These are phyloP conservation scores for Aristolochia contorta DNA, from an alignment of 164 flowering plant genomes.

Conservation along the genomic window DNA sequence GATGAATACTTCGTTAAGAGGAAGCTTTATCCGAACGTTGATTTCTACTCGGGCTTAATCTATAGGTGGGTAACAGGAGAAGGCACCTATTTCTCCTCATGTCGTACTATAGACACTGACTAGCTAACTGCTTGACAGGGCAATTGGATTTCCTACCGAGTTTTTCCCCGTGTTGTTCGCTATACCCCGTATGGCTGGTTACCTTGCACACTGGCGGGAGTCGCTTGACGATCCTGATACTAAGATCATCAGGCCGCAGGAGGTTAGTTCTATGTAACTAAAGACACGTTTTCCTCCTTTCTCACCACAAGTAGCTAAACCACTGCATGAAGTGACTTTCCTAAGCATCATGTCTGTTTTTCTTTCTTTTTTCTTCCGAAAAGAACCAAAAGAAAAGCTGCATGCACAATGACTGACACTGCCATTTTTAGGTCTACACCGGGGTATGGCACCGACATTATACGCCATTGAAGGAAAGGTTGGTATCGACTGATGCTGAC, in stretches of 20 bases:
- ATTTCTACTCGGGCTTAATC: conserved; percentile 97
- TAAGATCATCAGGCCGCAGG: conserved; percentile 93
- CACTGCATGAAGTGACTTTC: too few relatives aligned
- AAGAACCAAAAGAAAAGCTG: too few relatives aligned
- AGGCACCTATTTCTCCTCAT: not conserved
- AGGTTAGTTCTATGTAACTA: conserved; percentile 37
- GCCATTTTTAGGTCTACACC: conserved; percentile 38
- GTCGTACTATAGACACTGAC: conserved; percentile 1
- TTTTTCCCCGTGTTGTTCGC: conserved; percentile 95
- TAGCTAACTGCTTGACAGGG: conserved; percentile 36
- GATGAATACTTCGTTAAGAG: conserved; percentile 92
- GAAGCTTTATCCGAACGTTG: conserved; percentile 97
- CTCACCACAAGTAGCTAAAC: too few relatives aligned
- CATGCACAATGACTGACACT: too few relatives aligned
- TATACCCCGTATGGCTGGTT: conserved; percentile 98
- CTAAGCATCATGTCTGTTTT: too few relatives aligned
- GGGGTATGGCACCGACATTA: conserved; percentile 70
- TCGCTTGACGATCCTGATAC: conserved; percentile 99
- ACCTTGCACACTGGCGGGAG: conserved; percentile 90
- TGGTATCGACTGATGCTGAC: conserved; percentile 26
- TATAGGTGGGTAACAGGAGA: conserved; percentile 45
- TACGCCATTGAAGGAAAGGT: conserved; percentile 39
- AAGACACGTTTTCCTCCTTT: too few relatives aligned
- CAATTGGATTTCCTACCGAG: conserved; percentile 97
- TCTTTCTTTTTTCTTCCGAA: too few relatives aligned